Base-by-base conservation (phyloP, 495 filamentous ascomycete species). In the Hypoxylon subgilvum region DNA sequence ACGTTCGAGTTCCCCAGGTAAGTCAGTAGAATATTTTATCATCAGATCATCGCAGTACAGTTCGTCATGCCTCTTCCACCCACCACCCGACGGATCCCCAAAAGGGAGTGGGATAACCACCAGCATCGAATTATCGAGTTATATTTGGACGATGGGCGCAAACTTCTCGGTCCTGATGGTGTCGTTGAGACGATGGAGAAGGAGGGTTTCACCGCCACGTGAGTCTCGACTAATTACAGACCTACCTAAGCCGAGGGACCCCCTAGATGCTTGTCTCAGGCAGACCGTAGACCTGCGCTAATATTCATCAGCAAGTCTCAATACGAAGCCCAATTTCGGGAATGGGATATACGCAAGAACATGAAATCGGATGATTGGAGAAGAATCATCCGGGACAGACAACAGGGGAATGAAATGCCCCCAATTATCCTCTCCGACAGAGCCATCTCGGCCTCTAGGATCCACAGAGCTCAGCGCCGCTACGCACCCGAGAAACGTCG, bases 171-270 rank as follows among this genome's bases (percentile, higher is more conserved):
- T 1, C 23, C 4, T 8, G 17, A 46, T 21, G 23, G 35, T 12
- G 17, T 49, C n/a, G 38, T 49, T 2, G 21, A 27, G 4, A 13
- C 22, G 27, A 41, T 49, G 45, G 21, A 2, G 7, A 22, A 35
- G 22, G 28, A 47, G 34, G 43, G 43, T 0, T 49, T 49, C 32
- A 18, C 32, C 2, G 45, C 45, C 32, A 49, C 45, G 45, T 49
- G 32, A 38, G 45, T 49, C 32, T 38, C n/a, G n/a, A n/a, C n/a
- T n/a, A n/a, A n/a, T n/a, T n/a, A n/a, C n/a, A n/a, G n/a, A n/a
- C n/a, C n/a, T n/a, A n/a, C n/a, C n/a, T n/a, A n/a, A n/a, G n/a
- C n/a, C n/a, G n/a, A n/a, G n/a, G n/a, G n/a, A n/a, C n/a, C n/a
- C n/a, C n/a, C 13, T 13, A 36, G n/a, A 36, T 19, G 9, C 18